Conservation (phyloP, 2,329 filamentous ascomycete species). For the Beauveria bassiana region DNA sequence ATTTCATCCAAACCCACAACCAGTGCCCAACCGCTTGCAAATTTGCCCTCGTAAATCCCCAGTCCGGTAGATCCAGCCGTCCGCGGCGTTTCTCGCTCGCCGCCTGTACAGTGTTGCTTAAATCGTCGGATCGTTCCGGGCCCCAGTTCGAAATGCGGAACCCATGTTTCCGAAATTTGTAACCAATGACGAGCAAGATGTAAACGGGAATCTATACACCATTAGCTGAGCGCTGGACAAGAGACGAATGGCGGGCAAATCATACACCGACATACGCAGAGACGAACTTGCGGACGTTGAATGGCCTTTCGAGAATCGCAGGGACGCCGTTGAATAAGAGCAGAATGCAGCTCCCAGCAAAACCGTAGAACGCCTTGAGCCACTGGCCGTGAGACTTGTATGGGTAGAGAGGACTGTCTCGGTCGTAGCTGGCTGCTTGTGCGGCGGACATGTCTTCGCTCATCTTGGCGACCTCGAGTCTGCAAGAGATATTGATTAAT, state of each 20-base stretch:
- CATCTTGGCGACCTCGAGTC: constrained; percentile 29
- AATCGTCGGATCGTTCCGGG: constrained; percentile 27
- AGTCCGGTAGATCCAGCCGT: constrained; percentile 27
- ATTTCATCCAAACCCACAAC: constrained; percentile 32
- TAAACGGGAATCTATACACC: constrained; percentile 26
- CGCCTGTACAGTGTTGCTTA: constrained; percentile 29
- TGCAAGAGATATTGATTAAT: constrained; percentile 11
- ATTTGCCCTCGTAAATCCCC: constrained; percentile 26
- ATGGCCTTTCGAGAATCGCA: constrained; percentile 26
- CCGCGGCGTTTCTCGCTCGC: constrained; percentile 26
- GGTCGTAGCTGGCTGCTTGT: constrained; percentile 26
- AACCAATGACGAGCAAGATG: constrained; percentile 28
- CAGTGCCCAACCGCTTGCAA: constrained; percentile 21
- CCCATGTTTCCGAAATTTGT: constrained; percentile 30
- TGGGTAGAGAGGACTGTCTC: constrained; percentile 27
- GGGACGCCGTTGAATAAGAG: constrained; percentile 28
- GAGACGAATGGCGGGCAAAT: background rate
- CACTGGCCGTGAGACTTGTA: constrained; percentile 33
- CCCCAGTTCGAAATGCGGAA: constrained; percentile 26
- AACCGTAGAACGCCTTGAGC: constrained; percentile 28
- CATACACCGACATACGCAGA: constrained; percentile 33
- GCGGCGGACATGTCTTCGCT: constrained; percentile 30
- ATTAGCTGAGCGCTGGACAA: too few relatives aligned
- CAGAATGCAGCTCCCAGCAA: constrained; percentile 25
- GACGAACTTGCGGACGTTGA: constrained; percentile 28